A percentile compares a stretch with the other conserved stretches of the same genome.
These are phyloP conservation scores for Schwanniomyces pseudopolymorphus DNA, from an alignment of 805 yeast genomes.

Conservation along the genomic window DNA sequence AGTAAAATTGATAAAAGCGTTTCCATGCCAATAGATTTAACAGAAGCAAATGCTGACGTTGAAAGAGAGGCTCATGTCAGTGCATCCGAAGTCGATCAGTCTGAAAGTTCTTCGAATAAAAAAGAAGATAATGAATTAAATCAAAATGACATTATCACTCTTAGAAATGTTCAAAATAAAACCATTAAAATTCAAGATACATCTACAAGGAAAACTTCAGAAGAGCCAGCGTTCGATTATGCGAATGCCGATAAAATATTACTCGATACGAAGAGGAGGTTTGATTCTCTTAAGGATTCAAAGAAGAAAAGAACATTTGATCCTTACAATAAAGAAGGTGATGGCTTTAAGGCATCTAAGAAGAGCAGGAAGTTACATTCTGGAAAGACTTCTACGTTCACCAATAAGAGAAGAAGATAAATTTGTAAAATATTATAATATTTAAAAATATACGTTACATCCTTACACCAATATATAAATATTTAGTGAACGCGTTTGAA, in stretches of 20 bases:
- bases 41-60: neutral
- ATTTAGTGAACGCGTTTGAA: neutral
- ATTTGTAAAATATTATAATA: neutral
- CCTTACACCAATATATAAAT: slow-evolving; percentile 1
- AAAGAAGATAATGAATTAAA: slow-evolving; percentile 11
- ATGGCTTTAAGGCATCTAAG: slow-evolving; percentile 57
- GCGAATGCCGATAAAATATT: slow-evolving; percentile 43
- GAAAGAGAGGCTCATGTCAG: slow-evolving; percentile 1
- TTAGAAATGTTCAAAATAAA: slow-evolving; percentile 24
- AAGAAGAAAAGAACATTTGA: slow-evolving; percentile 51
- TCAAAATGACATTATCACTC: slow-evolving; percentile 40
- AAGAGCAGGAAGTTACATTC: slow-evolving; percentile 32
- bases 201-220: slow-evolving; percentile 3
- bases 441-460: neutral
- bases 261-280: slow-evolving; percentile 13
- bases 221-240: slow-evolving; percentile 43
- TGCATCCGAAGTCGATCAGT: slow-evolving; percentile 3
- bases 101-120: neutral
- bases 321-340: slow-evolving; percentile 52
- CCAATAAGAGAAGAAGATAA: slow-evolving; percentile 4
- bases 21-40: slow-evolving; percentile 2
- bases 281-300: slow-evolving; percentile 15
- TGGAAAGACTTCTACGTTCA: slow-evolving; percentile 41
- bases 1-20: slow-evolving; percentile 10
- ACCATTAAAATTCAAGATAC: slow-evolving; percentile 9